phyloP scores from a whole-genome alignment of 169 alveolate species.

The Eimeria necatrix region DNA sequence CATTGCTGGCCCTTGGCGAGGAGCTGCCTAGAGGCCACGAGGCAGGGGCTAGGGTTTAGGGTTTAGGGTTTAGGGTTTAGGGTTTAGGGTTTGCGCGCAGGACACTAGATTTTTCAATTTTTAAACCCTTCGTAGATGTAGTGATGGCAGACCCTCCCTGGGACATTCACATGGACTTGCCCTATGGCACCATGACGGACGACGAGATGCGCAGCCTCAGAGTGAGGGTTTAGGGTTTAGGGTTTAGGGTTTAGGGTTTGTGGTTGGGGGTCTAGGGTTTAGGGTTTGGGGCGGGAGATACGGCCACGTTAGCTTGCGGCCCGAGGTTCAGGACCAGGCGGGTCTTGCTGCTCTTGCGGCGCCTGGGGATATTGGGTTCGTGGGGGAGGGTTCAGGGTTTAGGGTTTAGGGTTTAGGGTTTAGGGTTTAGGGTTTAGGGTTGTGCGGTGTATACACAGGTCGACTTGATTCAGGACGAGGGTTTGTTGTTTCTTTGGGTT shows the following conservation, averaged over 20 bases:
- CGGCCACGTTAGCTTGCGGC: not conserved
- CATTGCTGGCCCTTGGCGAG: not conserved
- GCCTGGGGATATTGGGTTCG: not conserved
- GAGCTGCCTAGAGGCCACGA: not conserved
- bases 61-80: not conserved
- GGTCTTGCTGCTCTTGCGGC: constrained; percentile 79
- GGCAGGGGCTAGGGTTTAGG: not conserved
- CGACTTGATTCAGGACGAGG: constrained; percentile 94
- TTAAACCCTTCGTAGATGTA: constrained; percentile 93
- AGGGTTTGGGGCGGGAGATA: not conserved
- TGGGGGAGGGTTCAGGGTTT: not conserved
- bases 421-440: constrained; percentile 1
- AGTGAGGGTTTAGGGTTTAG: constrained; percentile 82
- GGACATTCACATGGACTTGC: constrained; percentile 98
- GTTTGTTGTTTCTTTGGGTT: constrained; percentile 97
- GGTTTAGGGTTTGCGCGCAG: constrained; percentile 55
- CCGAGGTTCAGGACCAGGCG: not conserved
- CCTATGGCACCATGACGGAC: constrained; percentile 96
- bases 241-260: not conserved
- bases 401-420: not conserved
- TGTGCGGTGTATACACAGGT: constrained; percentile 54
- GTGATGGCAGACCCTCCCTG: constrained; percentile 99
- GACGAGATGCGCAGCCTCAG: constrained; percentile 94
- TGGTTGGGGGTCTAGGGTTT: not conserved
- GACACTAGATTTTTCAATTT: constrained; percentile 92